Evolutionary conservation across 805 yeast genomes (phyloP).

Genomic region (Torulaspora quercuum): DNA sequence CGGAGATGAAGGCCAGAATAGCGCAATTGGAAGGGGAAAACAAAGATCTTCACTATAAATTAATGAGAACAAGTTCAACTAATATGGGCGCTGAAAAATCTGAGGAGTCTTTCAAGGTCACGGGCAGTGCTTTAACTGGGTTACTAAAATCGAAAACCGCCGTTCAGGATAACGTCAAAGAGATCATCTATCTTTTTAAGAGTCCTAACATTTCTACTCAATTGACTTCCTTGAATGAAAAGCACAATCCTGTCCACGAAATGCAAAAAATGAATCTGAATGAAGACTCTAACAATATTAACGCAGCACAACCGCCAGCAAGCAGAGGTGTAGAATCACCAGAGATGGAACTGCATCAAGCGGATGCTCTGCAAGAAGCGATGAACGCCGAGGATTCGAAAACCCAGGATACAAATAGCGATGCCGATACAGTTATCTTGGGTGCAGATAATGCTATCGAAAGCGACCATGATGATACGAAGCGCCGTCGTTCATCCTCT

Average conservation of each 20-base stretch:
- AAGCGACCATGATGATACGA: slow-evolving; percentile 5
- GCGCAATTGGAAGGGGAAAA: slow-evolving; percentile 54
- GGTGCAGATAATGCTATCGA: slow-evolving; percentile 8
- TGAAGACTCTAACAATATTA: slow-evolving; percentile 4
- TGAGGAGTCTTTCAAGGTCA: slow-evolving; percentile 1
- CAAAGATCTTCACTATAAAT: slow-evolving; percentile 33
- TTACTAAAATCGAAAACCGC: slow-evolving; percentile 28
- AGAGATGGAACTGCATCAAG: slow-evolving; percentile 7
- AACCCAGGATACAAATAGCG: slow-evolving; percentile 9
- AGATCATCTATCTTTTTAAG: slow-evolving; percentile 34
- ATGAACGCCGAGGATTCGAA: slow-evolving; percentile 1
- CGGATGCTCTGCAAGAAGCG: slow-evolving; percentile 7
- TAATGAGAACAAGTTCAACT: slow-evolving; percentile 13
- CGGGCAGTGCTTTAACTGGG: slow-evolving; percentile 10
- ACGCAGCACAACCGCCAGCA: not conserved
- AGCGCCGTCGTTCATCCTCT: slow-evolving; percentile 18
- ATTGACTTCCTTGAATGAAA: slow-evolving; percentile 25
- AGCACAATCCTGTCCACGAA: slow-evolving; percentile 24
- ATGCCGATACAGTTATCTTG: slow-evolving; percentile 14
- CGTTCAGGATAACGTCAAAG: slow-evolving; percentile 36
- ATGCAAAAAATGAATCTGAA: slow-evolving; percentile 28
- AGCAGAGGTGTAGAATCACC: not conserved
- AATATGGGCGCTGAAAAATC: not conserved
- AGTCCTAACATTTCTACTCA: slow-evolving; percentile 30
- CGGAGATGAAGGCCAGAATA: slow-evolving; percentile 54